Evolutionary conservation across 208 protist genomes (phyloP).

Genomic region (Crithidia sp.): DNA sequence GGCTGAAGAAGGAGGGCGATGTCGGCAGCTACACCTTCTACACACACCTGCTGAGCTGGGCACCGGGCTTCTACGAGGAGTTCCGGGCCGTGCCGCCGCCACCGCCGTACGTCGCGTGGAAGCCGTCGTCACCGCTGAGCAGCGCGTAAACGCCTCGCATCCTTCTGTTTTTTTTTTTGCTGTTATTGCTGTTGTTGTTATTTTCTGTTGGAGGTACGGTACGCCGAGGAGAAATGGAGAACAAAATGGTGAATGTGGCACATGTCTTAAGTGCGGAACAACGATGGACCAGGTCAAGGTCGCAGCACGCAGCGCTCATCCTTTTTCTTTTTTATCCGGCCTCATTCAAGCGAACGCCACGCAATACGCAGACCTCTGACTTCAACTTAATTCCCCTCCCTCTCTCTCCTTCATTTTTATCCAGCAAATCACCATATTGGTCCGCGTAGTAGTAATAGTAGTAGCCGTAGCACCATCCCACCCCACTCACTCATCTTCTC

Average conservation of each 20-base stretch:
- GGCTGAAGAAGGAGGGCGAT: constrained; percentile 72
- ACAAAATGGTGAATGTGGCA: no score
- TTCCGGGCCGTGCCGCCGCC: constrained; percentile 28
- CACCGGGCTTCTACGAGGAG: constrained; percentile 77
- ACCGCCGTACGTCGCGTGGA: constrained; percentile 30
- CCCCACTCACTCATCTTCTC: not conserved
- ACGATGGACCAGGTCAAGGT: no score
- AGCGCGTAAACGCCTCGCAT: not conserved
- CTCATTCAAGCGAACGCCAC: no score
- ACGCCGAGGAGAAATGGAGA: no score
- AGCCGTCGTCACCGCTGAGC: not conserved
- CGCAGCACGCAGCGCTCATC: not conserved
- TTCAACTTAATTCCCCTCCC: not conserved
- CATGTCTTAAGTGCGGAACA: no score
- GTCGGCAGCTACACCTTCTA: constrained; percentile 85
- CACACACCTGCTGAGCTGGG: constrained; percentile 87
- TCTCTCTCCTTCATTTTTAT: no score
- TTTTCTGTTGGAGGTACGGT: no score
- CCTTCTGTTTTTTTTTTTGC: not conserved
- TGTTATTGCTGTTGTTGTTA: no score
- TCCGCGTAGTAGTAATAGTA: not conserved
- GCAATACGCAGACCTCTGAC: no score
- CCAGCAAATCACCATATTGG: no score
- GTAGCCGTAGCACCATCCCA: constrained; percentile 11
- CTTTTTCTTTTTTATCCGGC: no score